Evolutionary conservation across 129 eudicot species (phyloP).

Genomic region (Escallonia rubra): DNA sequence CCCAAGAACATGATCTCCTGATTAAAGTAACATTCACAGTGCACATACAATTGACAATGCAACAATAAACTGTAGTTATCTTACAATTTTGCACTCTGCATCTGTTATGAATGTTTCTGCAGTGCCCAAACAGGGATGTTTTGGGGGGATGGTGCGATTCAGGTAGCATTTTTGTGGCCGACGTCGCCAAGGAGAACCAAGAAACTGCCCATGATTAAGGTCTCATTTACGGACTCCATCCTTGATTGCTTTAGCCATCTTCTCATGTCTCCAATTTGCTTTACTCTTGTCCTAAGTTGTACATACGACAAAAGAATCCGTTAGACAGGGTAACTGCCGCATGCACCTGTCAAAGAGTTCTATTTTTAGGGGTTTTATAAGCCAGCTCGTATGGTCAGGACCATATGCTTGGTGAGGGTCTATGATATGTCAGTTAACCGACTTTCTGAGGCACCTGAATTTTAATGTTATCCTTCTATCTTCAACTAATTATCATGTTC

Average conservation of each 20-base stretch:
- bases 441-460: no score
- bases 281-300: neutral
- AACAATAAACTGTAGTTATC: neutral
- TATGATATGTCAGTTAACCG: no score
- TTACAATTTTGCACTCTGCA: neutral
- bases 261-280: neutral
- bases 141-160: constrained; percentile 93
- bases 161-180: constrained; percentile 75
- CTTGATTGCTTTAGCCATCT: neutral
- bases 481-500: no score
- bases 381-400: no score
- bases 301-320: neutral
- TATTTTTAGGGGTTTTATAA: neutral
- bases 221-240: constrained; percentile 4
- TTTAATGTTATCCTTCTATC: no score
- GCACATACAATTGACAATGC: neutral
- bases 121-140: constrained; percentile 62
- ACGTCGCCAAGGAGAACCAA: constrained; percentile 27
- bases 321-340: neutral
- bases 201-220: neutral
- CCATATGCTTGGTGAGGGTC: no score
- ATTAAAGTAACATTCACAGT: neutral
- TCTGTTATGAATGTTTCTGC: constrained; percentile 17
- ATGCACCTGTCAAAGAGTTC: neutral
- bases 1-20: neutral